Base-by-base conservation (phyloP, 768 basidiomycete genomes). In the Russula sp. region DNA sequence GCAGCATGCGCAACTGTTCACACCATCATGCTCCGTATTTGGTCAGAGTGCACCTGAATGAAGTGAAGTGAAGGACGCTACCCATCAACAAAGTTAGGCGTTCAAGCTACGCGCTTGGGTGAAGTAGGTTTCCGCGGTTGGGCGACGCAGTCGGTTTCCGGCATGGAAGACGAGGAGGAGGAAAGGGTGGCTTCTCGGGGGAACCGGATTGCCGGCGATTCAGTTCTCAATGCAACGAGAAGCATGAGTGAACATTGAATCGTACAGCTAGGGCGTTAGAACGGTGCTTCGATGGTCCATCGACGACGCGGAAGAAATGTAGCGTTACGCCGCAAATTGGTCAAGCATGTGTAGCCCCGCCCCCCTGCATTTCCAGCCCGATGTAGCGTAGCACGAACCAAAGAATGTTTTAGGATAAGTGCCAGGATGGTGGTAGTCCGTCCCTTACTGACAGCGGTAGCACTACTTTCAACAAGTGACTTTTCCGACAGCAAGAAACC, bases 1-100 rank as follows among this genome's bases (percentile, higher is more conserved):
- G 2, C 25, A 29, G 18, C 7, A 41, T 5, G 76, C 22, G 73
- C 59, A 29, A 79, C 78, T 18, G 76, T 75, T 32, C 75, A 76
- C 16, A 74, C 78, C 7, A 75, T 70, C 69, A 69, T 74, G 25
- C 18, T 67, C 70, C 64, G 68, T 39, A 49, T 50, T 73, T 75
- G 34, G 61, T 65, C 18, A 79, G 71, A 58, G 75, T 75, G 2
- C 60, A 80, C 73, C 77, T 78, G 43, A 50, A 49, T 61, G 7
- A 34, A 18, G 39, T 34, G 39, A 35, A 22, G 20, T 54, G 39
- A 16, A 34, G 5, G 38, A 48, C 18, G 14, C n/a, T 36, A 13
- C 25, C 9, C 29, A 46, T 43, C 20, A 52, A 14, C 18, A 32
- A 41, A 42, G 34, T n/a, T 50, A 25, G 39, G 41, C 25, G 29